Base-by-base conservation (phyloP, 805 yeast genomes). In the Lipomyces kockii region DNA sequence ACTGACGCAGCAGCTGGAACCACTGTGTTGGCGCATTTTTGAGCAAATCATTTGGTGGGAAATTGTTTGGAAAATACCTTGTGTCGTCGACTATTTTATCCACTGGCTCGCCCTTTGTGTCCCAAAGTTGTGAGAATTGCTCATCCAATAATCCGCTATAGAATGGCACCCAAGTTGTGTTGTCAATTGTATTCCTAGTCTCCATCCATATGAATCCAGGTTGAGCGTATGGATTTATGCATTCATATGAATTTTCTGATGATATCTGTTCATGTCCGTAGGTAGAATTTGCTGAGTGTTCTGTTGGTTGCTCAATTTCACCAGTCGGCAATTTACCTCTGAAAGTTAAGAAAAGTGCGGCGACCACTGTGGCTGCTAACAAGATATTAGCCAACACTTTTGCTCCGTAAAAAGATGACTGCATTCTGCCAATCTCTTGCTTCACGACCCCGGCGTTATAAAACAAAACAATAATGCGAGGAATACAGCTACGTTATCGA, bases 1-100 rank as follows among this genome's bases (percentile, higher is more conserved):
- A n/a, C 20, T n/a, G n/a, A 17, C 12, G n/a, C 9, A 43, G n/a
- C 9, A 43, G 49, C 20, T 43, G 49, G 20, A 62, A 7, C 65
- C 65, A 62, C 35, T 37, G 22, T 22, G 32, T 39, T 6, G 65
- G 65, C 4, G 65, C 56, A 32, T 20, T 12, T 20, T 51, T 29
- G 37, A 55, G 11, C 7, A 62, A 22, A 7, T 22, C 61, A 9
- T 56, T 12, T 14, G 60, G 61, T 25, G 49, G 56, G 4, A 35
- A 11, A 11, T 12, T 35, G 39, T 35, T 35, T 9, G 9, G 49
- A 43, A n/a, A 17, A 43, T 17, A 43, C 11, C 22, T 43, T 7
- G 49, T 17, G 9, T 8, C 22, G 8, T 43, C 14, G 20, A 43
- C n/a, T 3, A 43, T 9, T 43, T 17, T 17, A 6, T 43, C 49